Conservation (phyloP, 257 asterid genomes). For the Henckelia pumila region DNA sequence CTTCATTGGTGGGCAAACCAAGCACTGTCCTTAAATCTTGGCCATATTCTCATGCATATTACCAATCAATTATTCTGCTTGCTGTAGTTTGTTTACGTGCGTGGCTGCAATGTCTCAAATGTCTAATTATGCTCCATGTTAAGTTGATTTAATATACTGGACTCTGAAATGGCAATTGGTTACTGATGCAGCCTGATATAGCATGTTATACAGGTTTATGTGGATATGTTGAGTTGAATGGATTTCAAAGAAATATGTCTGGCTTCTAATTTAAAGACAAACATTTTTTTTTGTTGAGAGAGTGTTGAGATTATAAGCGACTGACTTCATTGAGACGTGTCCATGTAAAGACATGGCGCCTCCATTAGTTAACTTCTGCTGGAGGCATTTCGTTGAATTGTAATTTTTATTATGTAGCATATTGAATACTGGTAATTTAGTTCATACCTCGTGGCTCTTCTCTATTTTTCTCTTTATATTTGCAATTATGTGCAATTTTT, state of each 20-base stretch:
- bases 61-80: not conserved
- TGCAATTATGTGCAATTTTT: not conserved
- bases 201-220: slow-evolving; percentile 3
- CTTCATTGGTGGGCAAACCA: slow-evolving; percentile 3
- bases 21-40: not conserved
- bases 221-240: not conserved
- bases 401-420: slow-evolving; percentile 5
- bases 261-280: not conserved
- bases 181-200: not conserved
- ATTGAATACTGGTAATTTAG: not conserved
- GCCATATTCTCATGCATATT: not conserved
- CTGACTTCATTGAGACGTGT: not conserved
- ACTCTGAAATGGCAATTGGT: not conserved
- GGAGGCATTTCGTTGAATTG: slow-evolving; percentile 8
- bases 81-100: not conserved
- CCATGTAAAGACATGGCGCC: not conserved
- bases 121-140: not conserved
- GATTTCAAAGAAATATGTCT: not conserved
- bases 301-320: not conserved
- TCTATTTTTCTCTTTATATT: not conserved
- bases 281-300: not conserved
- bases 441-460: slow-evolving; percentile 3
- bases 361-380: not conserved
- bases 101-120: not conserved
- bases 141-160: too few relatives aligned